These are phyloP conservation scores for Ceratocystiopsis brevicomis DNA, from an alignment of 2,329 filamentous ascomycete genomes.

Conservation along the genomic window DNA sequence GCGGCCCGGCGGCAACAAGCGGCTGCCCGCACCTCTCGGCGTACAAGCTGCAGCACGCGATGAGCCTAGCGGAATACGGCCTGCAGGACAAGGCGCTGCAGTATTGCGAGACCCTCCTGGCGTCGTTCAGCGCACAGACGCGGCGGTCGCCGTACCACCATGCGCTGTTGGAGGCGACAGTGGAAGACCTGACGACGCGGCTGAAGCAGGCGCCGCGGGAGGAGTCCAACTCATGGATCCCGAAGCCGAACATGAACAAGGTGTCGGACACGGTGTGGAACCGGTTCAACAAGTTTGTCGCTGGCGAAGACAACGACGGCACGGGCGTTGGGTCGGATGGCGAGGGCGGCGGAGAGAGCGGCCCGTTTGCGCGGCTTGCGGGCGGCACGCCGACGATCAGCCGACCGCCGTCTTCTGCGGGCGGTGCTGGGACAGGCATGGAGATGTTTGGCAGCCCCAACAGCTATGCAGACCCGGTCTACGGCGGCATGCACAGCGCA, in stretches of 20 bases:
- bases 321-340: slow-evolving; percentile 34
- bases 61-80: slow-evolving; percentile 67
- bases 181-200: slow-evolving; percentile 70
- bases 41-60: slow-evolving; percentile 83
- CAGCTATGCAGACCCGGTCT: slow-evolving; percentile 13
- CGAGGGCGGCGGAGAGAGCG: slow-evolving; percentile 39
- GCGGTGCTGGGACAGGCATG: slow-evolving; percentile 35
- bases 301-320: slow-evolving; percentile 65
- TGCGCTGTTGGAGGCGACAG: slow-evolving; percentile 46
- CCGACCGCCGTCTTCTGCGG: slow-evolving; percentile 48
- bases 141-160: slow-evolving; percentile 79
- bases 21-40: slow-evolving; percentile 63
- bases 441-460: slow-evolving; percentile 45
- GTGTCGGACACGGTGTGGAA: slow-evolving; percentile 81
- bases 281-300: slow-evolving; percentile 91
- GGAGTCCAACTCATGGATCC: slow-evolving; percentile 70
- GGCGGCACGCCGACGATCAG: slow-evolving; percentile 60
- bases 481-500: slow-evolving; percentile 14
- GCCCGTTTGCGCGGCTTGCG: slow-evolving; percentile 67
- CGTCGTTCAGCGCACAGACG: slow-evolving; percentile 61
- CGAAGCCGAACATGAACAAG: slow-evolving; percentile 89
- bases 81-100: slow-evolving; percentile 65
- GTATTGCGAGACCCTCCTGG: slow-evolving; percentile 73
- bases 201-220: slow-evolving; percentile 75
- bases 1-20: slow-evolving; percentile 14